These are phyloP conservation scores for Apiotrichum brassicae DNA, from an alignment of 1,284 basidiomycete genomes.

Conservation along the genomic window DNA sequence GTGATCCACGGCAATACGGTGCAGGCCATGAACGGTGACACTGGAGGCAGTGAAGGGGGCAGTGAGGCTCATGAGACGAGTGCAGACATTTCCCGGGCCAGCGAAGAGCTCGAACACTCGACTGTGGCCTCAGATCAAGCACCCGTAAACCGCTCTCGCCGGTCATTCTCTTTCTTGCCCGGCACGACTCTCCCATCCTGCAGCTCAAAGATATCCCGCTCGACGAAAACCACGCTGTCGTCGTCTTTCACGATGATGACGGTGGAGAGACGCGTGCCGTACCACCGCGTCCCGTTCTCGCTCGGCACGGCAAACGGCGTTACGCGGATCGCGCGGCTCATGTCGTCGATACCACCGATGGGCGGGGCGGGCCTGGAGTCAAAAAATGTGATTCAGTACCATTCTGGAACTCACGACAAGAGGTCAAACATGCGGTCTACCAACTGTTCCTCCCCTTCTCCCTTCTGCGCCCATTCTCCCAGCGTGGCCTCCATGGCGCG, in stretches of 20 bases:
- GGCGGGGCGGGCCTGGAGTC: slow-evolving; percentile 10
- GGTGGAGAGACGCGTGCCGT: slow-evolving; percentile 42
- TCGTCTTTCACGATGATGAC: slow-evolving; percentile 38
- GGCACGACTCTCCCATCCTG: slow-evolving; percentile 14
- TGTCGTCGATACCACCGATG: slow-evolving; percentile 8
- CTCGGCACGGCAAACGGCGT: slow-evolving; percentile 21
- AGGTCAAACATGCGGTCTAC: slow-evolving; percentile 34
- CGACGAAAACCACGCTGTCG: slow-evolving; percentile 38
- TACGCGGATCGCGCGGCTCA: slow-evolving; percentile 25
- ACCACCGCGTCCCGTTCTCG: slow-evolving; percentile 24
- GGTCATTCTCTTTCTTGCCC: not conserved
- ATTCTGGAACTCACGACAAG: slow-evolving; percentile 21
- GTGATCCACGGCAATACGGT: no score
- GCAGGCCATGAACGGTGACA: no score
- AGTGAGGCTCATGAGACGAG: no score
- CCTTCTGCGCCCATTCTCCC: slow-evolving; percentile 19
- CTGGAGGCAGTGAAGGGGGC: no score
- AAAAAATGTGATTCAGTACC: no score
- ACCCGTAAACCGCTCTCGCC: not conserved
- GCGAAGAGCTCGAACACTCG: no score
- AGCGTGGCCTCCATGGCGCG: slow-evolving; percentile 23
- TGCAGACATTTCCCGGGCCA: no score
- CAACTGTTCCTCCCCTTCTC: slow-evolving; percentile 22
- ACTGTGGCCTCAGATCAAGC: not conserved
- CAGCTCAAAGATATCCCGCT: slow-evolving; percentile 34